Base-by-base conservation (phyloP, 192 early-diverging fungal genomes). In the Coemansia sp. region DNA sequence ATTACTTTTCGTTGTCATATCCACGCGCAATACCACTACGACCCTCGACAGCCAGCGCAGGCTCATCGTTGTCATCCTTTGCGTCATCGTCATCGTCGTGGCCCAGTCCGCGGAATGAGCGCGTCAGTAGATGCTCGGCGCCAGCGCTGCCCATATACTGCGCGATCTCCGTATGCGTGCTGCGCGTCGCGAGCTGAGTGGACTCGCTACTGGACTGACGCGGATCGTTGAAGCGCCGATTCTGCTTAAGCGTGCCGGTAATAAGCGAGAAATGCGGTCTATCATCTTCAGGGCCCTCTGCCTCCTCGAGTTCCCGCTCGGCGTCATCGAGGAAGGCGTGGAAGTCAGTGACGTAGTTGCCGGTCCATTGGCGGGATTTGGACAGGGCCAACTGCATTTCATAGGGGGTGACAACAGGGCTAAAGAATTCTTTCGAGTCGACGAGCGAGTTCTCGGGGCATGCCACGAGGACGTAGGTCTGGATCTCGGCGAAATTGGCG, bases 401-500 rank as follows among this genome's bases (percentile, higher is more conserved):
- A 67, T 86, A 98, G 2, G 96, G 95, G 9, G 97, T 98, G 0
- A 99, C 93, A 29, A 99, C 89, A 4, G 97, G 97, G 40, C 87
- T 85, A 67, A 93, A 90, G 79, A 95, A 99, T 53, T 97, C 96
- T 45, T 85, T 89, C 36, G 89, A 89, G 78, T 98, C 97, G 33
- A 97, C 88, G 64, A 99, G 85, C 56, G 91, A 89, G 85, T 96
- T 97, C 72, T 99, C 94, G 6, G 96, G 94, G 71, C 97, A 99
- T 8, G 94, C 93, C 6, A 97, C 92, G 34, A 96, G 83, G 5
- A 95, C 93, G 74, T 93, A 98, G 19, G 86, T 88, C 66, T 99
- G 91, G 56, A 99, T 93, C 78, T 99, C 97, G 69, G 93, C 87
- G 67, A 99, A 98, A 62, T 99, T 99, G 36, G 92, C 97, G 76